Percentiles rank a stretch among this genome's conserved stretches.
phyloP scores from a whole-genome alignment of 2,329 filamentous ascomycete species.

The Fusarium sp. region DNA sequence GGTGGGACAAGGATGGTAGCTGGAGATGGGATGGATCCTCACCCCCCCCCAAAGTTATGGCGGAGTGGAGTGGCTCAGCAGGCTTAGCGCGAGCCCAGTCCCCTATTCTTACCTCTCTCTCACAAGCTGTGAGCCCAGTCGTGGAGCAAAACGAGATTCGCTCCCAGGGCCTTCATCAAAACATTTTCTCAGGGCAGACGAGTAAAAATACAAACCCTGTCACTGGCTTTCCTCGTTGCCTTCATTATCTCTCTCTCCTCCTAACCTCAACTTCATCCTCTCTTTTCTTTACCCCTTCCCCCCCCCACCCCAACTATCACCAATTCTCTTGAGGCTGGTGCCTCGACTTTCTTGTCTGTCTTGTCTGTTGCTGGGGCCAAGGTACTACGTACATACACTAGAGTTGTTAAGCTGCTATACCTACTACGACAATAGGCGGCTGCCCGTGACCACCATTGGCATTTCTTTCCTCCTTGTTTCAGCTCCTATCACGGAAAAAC shows the following conservation, averaged over 20 bases:
- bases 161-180: constrained; percentile 48
- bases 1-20: constrained; percentile 38
- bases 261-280: constrained; percentile 42
- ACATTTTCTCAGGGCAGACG: constrained; percentile 42
- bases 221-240: constrained; percentile 42
- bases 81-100: constrained; percentile 49
- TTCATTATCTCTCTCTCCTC: constrained; percentile 46
- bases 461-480: constrained; percentile 49
- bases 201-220: constrained; percentile 44
- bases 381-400: constrained; percentile 19
- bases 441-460: constrained; percentile 47
- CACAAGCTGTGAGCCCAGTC: constrained; percentile 42
- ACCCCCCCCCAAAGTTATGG: constrained; percentile 44
- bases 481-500: constrained; percentile 45
- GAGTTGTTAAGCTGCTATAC: constrained; percentile 10
- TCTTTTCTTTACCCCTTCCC: constrained; percentile 39
- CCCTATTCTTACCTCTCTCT: constrained; percentile 48
- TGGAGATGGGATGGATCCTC: constrained; percentile 44
- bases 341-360: constrained; percentile 45
- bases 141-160: constrained; percentile 48
- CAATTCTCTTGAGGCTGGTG: constrained; percentile 51
- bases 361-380: constrained; percentile 44
- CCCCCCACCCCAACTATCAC: constrained; percentile 47
- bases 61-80: constrained; percentile 51
- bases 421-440: constrained; percentile 32